A percentile compares a stretch with the other conserved stretches of the same genome.
phyloP scores from a whole-genome alignment of 129 eudicot genomes.

The Escallonia rubra region DNA sequence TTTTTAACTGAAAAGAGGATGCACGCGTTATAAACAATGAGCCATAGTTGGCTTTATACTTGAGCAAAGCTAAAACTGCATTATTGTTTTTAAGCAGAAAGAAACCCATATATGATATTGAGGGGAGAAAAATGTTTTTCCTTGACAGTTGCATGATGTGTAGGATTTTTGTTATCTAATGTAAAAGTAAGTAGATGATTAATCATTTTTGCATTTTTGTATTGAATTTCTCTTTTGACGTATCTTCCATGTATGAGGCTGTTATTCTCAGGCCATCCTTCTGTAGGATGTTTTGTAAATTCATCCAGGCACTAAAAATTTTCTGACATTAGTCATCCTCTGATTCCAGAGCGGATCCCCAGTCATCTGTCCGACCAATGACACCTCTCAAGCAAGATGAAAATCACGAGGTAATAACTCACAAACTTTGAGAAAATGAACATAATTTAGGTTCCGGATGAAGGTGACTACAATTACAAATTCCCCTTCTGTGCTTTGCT shows the following conservation, averaged over 20 bases:
- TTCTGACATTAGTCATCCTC: constrained; percentile 21
- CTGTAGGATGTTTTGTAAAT: neutral
- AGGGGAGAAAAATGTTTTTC: too few species aligned
- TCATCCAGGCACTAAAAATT: neutral
- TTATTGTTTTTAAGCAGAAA: too few species aligned
- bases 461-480: neutral
- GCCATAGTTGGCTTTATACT: too few species aligned
- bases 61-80: too few species aligned
- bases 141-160: too few species aligned
- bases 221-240: neutral
- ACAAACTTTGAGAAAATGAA: too few species aligned
- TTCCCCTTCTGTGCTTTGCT: neutral
- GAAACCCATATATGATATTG: too few species aligned
- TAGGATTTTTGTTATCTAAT: too few species aligned
- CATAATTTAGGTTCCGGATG: too few species aligned
- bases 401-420: constrained; percentile 13
- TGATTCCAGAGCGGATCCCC: constrained; percentile 63
- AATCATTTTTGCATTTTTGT: neutral
- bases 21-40: too few species aligned
- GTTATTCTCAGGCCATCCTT: neutral
- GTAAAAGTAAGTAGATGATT: too few species aligned
- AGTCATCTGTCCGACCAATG: constrained; percentile 45
- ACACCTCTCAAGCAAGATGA: constrained; percentile 38
- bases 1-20: too few species aligned
- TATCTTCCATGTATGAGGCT: constrained; percentile 4